Base-by-base conservation (phyloP, 192 early-diverging fungal species). In the Pilobolus umbonatus region DNA sequence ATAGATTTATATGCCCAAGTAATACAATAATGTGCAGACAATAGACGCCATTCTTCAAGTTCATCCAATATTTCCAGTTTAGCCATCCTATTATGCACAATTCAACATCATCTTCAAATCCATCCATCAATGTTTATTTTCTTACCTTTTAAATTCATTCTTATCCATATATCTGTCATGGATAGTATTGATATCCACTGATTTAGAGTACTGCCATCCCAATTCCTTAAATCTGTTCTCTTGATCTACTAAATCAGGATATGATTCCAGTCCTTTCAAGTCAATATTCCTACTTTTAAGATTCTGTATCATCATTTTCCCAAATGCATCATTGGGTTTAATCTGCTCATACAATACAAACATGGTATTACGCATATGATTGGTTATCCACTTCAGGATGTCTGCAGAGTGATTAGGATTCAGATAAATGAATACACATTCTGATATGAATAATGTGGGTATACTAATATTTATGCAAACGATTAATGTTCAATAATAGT, bases 291-390 rank as follows among this genome's bases (percentile, higher is more conserved):
- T 83, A 22, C 64, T 56, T 74, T 81, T 71, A 32, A 98, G 73
- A 51, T 97, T 98, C 15, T 82, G 80, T 10, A 96, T 63, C 96
- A 98, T 98, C 73, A 88, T 88, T 38, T 75, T 65, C 1, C 96
- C 96, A 79, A 98, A 98, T 8, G 87, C 71, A 68, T 98, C 94
- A 45, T 85, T 62, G 0, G 96, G 96, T 22, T 82, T 67, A 56
- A 98, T 93, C 74, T 94, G 94, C 58, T 98, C 96, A 68, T 95
- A 98, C 3, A 88, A 75, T 12, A 93, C 60, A 58, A 96, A 88
- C 14, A 85, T 31, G 5, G 84, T 69, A 14, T 73, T 58, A 1
- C 55, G 43, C 32, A 86, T 60, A 19, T 74, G 64, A 4, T 61
- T 31, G 0, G 80, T 81, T 39, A 85, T 77, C 91, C 88, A 91